These are phyloP conservation scores for Cyclotella kingstonii DNA, from an alignment of 108 stramenopile species.

Conservation along the genomic window DNA sequence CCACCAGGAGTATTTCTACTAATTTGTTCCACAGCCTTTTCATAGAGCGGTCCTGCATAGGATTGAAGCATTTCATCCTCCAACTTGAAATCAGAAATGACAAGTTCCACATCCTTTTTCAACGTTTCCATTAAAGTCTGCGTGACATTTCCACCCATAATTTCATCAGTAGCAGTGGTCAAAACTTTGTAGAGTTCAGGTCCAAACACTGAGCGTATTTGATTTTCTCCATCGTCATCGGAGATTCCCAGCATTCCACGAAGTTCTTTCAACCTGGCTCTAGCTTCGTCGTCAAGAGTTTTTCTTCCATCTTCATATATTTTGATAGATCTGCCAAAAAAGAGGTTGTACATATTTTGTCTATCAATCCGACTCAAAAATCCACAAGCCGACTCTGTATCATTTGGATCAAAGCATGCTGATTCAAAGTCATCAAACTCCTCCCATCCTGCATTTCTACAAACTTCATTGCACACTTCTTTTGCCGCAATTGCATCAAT, in stretches of 20 bases:
- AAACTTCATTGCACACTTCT: slow-evolving; percentile 57
- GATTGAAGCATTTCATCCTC: slow-evolving; percentile 63
- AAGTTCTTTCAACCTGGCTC: slow-evolving; percentile 48
- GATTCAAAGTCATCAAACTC: slow-evolving; percentile 69
- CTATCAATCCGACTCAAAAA: slow-evolving; percentile 60
- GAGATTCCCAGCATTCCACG: slow-evolving; percentile 68
- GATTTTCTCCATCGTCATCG: slow-evolving; percentile 61
- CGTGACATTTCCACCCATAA: slow-evolving; percentile 62
- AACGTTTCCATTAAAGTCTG: slow-evolving; percentile 63
- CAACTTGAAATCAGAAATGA: slow-evolving; percentile 50
- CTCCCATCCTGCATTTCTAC: slow-evolving; percentile 68
- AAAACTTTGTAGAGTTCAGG: slow-evolving; percentile 70
- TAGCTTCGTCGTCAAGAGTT: slow-evolving; percentile 59
- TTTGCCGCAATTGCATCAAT: slow-evolving; percentile 74
- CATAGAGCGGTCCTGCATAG: slow-evolving; percentile 58
- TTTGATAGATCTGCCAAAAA: slow-evolving; percentile 59
- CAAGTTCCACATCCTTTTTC: slow-evolving; percentile 53
- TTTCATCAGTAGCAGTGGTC: slow-evolving; percentile 56
- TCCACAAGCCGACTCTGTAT: slow-evolving; percentile 66
- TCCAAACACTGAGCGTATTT: slow-evolving; percentile 62
- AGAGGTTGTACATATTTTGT: slow-evolving; percentile 74
- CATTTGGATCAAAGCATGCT: slow-evolving; percentile 71
- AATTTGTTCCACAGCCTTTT: slow-evolving; percentile 54
- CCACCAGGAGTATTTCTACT: slow-evolving; percentile 56
- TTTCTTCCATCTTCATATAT: slow-evolving; percentile 51